Evolutionary conservation across 208 protist species (phyloP).

Genomic region (Leishmania gerbilli): DNA sequence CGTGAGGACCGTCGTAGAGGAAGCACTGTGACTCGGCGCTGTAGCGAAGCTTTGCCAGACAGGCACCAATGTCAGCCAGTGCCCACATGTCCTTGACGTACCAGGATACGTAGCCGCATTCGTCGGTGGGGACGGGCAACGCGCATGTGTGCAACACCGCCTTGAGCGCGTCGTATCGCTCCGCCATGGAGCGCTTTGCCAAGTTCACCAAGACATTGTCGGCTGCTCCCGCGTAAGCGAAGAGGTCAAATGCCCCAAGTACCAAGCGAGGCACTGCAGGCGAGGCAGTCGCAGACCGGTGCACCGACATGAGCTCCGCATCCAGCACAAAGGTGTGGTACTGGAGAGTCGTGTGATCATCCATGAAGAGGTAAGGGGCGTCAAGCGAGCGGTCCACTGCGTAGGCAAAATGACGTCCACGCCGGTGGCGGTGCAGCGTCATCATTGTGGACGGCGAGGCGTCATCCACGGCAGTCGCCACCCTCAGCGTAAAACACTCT

Average conservation of each 20-base stretch:
- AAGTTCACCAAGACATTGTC: slow-evolving; percentile 13
- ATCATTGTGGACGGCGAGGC: not conserved
- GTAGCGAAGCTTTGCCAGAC: slow-evolving; percentile 34
- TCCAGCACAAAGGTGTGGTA: slow-evolving; percentile 52
- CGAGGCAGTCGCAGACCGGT: not conserved
- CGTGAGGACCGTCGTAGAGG: slow-evolving; percentile 50
- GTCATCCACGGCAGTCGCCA: not conserved
- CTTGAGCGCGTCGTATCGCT: slow-evolving; percentile 44
- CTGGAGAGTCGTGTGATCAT: slow-evolving; percentile 23
- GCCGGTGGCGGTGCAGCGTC: slow-evolving; percentile 11
- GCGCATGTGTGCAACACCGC: slow-evolving; percentile 31
- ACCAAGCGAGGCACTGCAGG: slow-evolving; percentile 11
- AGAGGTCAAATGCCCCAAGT: slow-evolving; percentile 66
- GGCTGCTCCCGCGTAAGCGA: slow-evolving; percentile 25
- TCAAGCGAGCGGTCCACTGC: slow-evolving; percentile 66
- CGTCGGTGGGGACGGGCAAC: not conserved
- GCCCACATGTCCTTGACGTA: slow-evolving; percentile 77
- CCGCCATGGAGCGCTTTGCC: slow-evolving; percentile 33
- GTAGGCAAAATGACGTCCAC: slow-evolving; percentile 35
- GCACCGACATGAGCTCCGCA: slow-evolving; percentile 61
- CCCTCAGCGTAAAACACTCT: slow-evolving; percentile 8
- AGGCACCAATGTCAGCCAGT: slow-evolving; percentile 37
- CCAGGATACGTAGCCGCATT: slow-evolving; percentile 22
- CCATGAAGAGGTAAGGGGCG: slow-evolving; percentile 52
- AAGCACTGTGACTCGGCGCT: slow-evolving; percentile 27